Base-by-base conservation (phyloP, 2,329 filamentous ascomycete species). In the Nemania serpens region DNA sequence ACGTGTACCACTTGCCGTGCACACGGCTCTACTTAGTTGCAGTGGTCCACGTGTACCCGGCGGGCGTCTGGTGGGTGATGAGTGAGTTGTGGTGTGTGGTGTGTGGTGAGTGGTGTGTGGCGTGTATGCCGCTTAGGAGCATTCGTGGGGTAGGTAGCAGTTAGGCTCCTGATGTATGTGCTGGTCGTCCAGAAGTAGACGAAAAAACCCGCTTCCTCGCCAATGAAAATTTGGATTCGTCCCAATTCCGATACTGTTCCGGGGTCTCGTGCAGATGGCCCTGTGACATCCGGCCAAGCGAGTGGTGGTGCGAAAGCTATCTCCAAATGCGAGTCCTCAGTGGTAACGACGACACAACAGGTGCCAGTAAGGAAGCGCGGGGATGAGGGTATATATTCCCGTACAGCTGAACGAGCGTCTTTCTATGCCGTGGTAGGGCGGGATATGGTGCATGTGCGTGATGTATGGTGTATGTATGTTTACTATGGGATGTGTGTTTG, bases 31-130 rank as follows among this genome's bases (percentile, higher is more conserved):
- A 48, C 64, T 50, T 66, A 56, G 68, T 69, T 61, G 65, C 66
- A 69, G 65, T 66, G 63, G 70, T 72, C 69, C 70, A 72, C 70
- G 70, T 72, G 70, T 72, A 68, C 69, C 61, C 56, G 64, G 57
- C 53, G 20, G 36, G 36, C 36, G 11, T 39, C 11, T 39, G 36
- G 36, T 39, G 36, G 11, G 36, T 39, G 36, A 45, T 39, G 36
- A 4, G 36, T 39, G 36, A 42, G 53, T 57, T 59, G 49, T 55
- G 59, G 36, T 54, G 54, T 41, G 50, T 51, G 49, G 25, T 45
- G 45, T 18, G 50, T 57, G 36, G 52, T 49, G 54, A 52, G 54
- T 56, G 55, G 36, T 20, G 50, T 58, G 55, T 55, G 46, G 39
- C 20, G 50, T 64, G 68, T 66, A 67, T 59, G 59, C 66, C 57